Evolutionary conservation across 192 early-diverging fungal species (phyloP).

Genomic region (Rhizoclosmatium globosum): DNA sequence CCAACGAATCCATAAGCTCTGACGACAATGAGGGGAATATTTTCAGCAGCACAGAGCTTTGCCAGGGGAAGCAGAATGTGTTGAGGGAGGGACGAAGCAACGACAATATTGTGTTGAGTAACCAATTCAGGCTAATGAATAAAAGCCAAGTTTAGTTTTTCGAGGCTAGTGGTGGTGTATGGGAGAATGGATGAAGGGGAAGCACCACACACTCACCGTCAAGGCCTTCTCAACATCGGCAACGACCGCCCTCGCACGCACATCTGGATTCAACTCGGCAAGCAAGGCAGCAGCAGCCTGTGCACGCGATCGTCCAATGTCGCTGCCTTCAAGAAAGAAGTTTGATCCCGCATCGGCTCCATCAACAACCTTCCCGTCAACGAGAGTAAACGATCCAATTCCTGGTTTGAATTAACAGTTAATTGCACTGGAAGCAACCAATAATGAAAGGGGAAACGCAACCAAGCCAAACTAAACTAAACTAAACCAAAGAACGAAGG

Average conservation of each 20-base stretch:
- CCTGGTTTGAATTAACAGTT: slow-evolving; percentile 61
- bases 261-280: slow-evolving; percentile 90
- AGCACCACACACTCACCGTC: background rate
- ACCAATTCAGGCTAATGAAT: slow-evolving; percentile 62
- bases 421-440: background rate
- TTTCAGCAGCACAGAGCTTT: slow-evolving; percentile 65
- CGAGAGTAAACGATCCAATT: slow-evolving; percentile 86
- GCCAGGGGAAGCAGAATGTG: slow-evolving; percentile 63
- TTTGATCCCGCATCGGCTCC: slow-evolving; percentile 82
- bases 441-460: background rate
- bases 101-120: slow-evolving; percentile 75
- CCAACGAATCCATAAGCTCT: slow-evolving; percentile 81
- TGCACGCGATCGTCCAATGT: slow-evolving; percentile 73
- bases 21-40: slow-evolving; percentile 76
- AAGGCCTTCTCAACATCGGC: slow-evolving; percentile 44
- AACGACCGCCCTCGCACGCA: slow-evolving; percentile 64
- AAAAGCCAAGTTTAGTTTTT: too few species aligned
- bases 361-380: slow-evolving; percentile 75
- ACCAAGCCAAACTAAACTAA: background rate
- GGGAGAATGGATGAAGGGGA: background rate
- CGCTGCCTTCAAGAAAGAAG: slow-evolving; percentile 85
- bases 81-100: slow-evolving; percentile 72
- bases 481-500: background rate
- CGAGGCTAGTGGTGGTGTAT: background rate
- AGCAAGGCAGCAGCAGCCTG: slow-evolving; percentile 70